Evolutionary conservation across 164 flowering plant species (phyloP).

Genomic region (Stephania japonica): DNA sequence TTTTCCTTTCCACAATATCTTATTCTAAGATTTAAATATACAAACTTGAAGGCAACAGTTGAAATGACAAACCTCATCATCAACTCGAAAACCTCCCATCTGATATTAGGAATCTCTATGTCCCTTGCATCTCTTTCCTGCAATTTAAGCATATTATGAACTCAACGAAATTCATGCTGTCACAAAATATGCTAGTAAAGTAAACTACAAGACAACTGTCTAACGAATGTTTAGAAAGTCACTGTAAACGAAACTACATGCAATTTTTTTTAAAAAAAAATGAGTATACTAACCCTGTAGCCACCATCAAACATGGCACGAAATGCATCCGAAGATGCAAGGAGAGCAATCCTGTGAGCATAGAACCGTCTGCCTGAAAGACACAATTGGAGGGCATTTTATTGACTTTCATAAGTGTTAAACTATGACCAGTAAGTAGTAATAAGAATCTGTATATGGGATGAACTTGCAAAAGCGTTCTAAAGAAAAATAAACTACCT

Average conservation of each 20-base stretch:
- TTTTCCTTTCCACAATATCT: neutral
- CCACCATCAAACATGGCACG: slow-evolving; percentile 99
- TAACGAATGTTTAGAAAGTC: too few species aligned
- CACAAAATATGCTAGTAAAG: neutral
- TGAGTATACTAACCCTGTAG: slow-evolving; percentile 58
- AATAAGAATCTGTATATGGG: neutral
- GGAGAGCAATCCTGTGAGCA: slow-evolving; percentile 91
- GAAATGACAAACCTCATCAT: slow-evolving; percentile 56
- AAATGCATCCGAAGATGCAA: slow-evolving; percentile 97
- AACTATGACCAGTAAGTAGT: neutral
- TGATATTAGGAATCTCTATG: slow-evolving; percentile 92
- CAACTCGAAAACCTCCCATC: slow-evolving; percentile 72
- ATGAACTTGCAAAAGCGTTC: neutral
- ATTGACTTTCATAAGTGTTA: neutral
- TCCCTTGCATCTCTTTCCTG: slow-evolving; percentile 98
- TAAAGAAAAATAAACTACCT: slow-evolving; percentile 39
- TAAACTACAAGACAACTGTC: neutral
- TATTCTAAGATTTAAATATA: neutral
- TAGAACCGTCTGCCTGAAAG: slow-evolving; percentile 69
- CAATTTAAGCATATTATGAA: slow-evolving; percentile 9
- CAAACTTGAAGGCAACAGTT: neutral
- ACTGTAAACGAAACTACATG: neutral
- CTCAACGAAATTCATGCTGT: neutral
- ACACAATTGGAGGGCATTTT: neutral
- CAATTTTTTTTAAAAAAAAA: too few species aligned